phyloP scores from a whole-genome alignment of 164 flowering plant species.

The Stephania japonica region DNA sequence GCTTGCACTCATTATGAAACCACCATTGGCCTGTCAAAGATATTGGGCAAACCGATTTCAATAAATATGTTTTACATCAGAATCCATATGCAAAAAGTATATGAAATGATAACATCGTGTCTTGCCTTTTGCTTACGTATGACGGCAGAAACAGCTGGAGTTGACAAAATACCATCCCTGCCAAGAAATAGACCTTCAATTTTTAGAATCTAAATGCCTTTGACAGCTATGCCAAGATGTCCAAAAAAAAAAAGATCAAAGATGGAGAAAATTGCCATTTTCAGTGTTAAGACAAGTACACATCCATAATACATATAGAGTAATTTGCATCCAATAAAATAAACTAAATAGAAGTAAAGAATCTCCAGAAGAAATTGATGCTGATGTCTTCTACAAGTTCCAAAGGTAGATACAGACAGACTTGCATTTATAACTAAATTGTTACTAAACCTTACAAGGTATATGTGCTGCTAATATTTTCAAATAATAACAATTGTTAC shows the following conservation, averaged over 20 bases:
- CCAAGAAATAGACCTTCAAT: slow-evolving; percentile 15
- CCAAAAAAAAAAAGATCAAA: not conserved
- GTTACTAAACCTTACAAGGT: not conserved
- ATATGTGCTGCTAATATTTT: not conserved
- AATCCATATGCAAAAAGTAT: slow-evolving; percentile 2
- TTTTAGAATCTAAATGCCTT: not conserved
- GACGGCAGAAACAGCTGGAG: slow-evolving; percentile 99
- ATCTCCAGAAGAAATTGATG: not conserved
- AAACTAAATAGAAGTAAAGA: not conserved
- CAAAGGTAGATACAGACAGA: not conserved
- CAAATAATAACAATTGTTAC: not conserved
- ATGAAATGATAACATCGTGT: slow-evolving; percentile 1
- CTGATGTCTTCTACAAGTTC: not conserved
- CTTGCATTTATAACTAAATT: not conserved
- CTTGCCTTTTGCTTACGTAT: slow-evolving; percentile 83
- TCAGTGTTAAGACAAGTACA: not conserved
- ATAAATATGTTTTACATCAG: not conserved
- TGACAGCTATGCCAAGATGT: not conserved
- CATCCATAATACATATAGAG: not conserved
- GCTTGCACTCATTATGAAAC: slow-evolving; percentile 99
- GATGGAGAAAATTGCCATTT: not conserved
- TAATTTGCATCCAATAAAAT: not conserved
- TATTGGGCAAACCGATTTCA: not conserved
- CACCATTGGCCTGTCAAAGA: slow-evolving; percentile 86
- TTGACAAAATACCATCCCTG: slow-evolving; percentile 96